Percentiles rank a stretch among this genome's conserved stretches.
These are phyloP conservation scores for Sphaceloma murrayae DNA, from an alignment of 2,329 filamentous ascomycete species.

Conservation along the genomic window DNA sequence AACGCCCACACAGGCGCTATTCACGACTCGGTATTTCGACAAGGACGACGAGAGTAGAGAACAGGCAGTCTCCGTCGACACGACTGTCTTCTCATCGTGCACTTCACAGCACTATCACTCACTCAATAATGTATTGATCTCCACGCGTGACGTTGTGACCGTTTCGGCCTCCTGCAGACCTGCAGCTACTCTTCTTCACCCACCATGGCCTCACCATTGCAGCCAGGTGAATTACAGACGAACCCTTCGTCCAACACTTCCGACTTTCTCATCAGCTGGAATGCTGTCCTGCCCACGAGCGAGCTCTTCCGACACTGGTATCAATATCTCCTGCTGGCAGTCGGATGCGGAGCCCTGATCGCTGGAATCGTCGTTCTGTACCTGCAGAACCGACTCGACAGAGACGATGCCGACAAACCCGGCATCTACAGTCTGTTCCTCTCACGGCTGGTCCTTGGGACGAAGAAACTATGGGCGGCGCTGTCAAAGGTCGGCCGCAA, in stretches of 20 bases:
- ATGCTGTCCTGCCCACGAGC: slow-evolving; percentile 12
- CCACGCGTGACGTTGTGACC: slow-evolving; percentile 14
- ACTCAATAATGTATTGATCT: slow-evolving; percentile 15
- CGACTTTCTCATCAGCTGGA: slow-evolving; percentile 16
- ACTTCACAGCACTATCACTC: no score
- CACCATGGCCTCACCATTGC: slow-evolving; percentile 19
- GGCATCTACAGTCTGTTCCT: slow-evolving; percentile 5
- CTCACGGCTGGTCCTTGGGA: slow-evolving; percentile 9
- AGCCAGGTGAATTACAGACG: slow-evolving; percentile 7
- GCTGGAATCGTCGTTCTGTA: slow-evolving; percentile 7
- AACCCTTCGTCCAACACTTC: slow-evolving; percentile 5
- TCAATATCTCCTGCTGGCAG: slow-evolving; percentile 17
- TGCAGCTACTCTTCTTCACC: slow-evolving; percentile 3
- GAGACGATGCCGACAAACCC: slow-evolving; percentile 14
- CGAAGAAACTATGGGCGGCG: slow-evolving; percentile 8
- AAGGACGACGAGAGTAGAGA: slow-evolving; percentile 2
- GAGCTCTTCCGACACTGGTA: slow-evolving; percentile 18
- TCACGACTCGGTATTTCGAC: neutral
- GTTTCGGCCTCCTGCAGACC: slow-evolving; percentile 11
- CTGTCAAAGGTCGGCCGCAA: slow-evolving; percentile 9
- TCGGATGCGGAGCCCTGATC: slow-evolving; percentile 14
- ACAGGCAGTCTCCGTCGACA: neutral
- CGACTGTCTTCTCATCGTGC: no score
- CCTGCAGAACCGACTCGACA: slow-evolving; percentile 2
- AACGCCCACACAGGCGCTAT: slow-evolving; percentile 1